A percentile compares a stretch with the other conserved stretches of the same genome.
These are phyloP conservation scores for Vitis riparia DNA, from an alignment of 164 flowering plant species.

Conservation along the genomic window DNA sequence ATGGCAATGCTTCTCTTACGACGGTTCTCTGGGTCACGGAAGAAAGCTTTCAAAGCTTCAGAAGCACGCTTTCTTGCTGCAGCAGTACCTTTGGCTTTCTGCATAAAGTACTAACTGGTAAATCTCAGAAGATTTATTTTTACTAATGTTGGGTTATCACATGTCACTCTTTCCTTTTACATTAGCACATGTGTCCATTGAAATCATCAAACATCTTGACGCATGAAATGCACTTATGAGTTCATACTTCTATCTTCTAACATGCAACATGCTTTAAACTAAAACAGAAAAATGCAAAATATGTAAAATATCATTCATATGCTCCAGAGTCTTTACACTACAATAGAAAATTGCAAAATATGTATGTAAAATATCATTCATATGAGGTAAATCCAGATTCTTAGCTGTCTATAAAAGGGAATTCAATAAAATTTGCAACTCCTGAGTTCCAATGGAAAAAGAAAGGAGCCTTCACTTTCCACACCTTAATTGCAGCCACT, in stretches of 20 bases:
- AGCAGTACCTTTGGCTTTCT: slow-evolving; percentile 90
- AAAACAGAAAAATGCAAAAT: too few relatives aligned
- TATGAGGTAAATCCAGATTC: too few relatives aligned
- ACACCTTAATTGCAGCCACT: slow-evolving; percentile 94
- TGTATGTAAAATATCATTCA: too few relatives aligned
- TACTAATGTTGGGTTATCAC: not conserved
- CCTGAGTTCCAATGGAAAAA: not conserved
- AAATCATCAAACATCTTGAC: not conserved
- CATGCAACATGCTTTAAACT: too few relatives aligned
- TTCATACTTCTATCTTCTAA: too few relatives aligned
- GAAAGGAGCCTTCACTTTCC: slow-evolving; percentile 5
- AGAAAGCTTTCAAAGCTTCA: slow-evolving; percentile 74
- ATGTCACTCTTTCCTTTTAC: not conserved
- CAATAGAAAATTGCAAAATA: too few relatives aligned
- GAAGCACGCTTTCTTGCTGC: slow-evolving; percentile 85
- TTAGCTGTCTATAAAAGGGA: not conserved
- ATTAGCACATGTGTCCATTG: not conserved
- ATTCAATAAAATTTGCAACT: not conserved
- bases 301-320: too few relatives aligned
- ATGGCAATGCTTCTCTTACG: slow-evolving; percentile 79
- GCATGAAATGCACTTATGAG: not conserved
- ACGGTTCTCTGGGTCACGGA: slow-evolving; percentile 84
- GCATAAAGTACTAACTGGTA: slow-evolving; percentile 7
- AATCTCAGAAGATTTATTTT: not conserved
- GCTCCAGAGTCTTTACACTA: too few relatives aligned